Evolutionary conservation across 768 basidiomycete species (phyloP).

Genomic region (Rhodocollybia butyracea): DNA sequence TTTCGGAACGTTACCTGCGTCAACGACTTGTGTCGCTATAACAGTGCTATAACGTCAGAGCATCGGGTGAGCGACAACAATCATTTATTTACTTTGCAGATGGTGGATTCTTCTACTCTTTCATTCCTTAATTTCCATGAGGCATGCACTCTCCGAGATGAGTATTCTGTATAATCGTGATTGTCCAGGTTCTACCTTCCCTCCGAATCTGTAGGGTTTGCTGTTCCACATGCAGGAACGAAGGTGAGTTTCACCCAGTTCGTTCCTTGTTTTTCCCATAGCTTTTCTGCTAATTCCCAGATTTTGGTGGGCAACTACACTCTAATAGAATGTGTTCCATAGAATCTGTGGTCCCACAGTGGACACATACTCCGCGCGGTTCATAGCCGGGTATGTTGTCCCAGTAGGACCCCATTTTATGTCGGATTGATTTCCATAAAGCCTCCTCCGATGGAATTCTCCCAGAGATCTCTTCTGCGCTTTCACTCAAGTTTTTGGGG

Average conservation of each 20-base stretch:
- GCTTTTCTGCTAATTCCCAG: conserved; percentile 19
- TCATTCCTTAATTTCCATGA: conserved; percentile 25
- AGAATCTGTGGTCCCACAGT: conserved; percentile 16
- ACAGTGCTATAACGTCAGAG: no score
- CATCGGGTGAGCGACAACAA: no score
- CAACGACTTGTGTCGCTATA: no score
- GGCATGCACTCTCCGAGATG: conserved; percentile 23
- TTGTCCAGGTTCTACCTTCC: conserved; percentile 5
- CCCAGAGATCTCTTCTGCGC: not conserved
- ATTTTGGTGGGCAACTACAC: conserved; percentile 16
- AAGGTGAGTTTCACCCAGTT: conserved; percentile 12
- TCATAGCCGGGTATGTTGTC: not conserved
- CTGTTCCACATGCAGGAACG: conserved; percentile 14
- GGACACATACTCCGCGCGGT: not conserved
- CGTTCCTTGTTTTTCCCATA: conserved; percentile 15
- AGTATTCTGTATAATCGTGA: conserved; percentile 21
- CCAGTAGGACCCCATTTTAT: conserved; percentile 6
- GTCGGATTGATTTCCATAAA: conserved; percentile 10
- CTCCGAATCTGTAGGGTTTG: not conserved
- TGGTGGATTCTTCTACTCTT: conserved; percentile 4
- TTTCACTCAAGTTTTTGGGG: no score
- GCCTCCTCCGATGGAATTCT: not conserved
- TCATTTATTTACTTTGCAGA: no score
- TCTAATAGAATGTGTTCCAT: conserved; percentile 27
- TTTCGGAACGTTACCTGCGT: no score